phyloP scores from a whole-genome alignment of 495 filamentous ascomycete species.

The Penicillium bialowiezense region DNA sequence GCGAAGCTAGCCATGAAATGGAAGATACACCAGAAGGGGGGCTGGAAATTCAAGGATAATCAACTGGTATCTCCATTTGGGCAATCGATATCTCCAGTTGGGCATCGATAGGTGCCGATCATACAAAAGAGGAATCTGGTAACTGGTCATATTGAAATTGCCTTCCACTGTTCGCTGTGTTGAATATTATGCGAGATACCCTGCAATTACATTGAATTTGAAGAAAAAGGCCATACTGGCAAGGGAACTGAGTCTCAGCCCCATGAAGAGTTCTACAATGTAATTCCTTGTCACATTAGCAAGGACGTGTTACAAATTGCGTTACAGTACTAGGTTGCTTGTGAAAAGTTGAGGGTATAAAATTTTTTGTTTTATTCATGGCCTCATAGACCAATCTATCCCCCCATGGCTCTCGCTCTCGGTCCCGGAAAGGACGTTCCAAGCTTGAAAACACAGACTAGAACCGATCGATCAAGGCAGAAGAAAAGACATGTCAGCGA shows the following conservation, averaged over 20 bases:
- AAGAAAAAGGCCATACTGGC: neutral
- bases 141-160: too few species aligned
- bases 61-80: slow-evolving; percentile 47
- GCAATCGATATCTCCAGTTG: slow-evolving; percentile 48
- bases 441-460: slow-evolving; percentile 11
- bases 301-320: too few species aligned
- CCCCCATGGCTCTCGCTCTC: slow-evolving; percentile 18
- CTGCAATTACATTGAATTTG: neutral
- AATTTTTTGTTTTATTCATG: slow-evolving; percentile 28
- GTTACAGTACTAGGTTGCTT: too few species aligned
- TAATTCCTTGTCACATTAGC: too few species aligned
- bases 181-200: neutral
- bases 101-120: neutral
- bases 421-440: slow-evolving; percentile 5
- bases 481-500: slow-evolving; percentile 8
- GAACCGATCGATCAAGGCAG: slow-evolving; percentile 18
- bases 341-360: slow-evolving; percentile 27
- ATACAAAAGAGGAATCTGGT: too few species aligned
- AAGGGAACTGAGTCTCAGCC: too few species aligned
- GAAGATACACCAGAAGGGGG: slow-evolving; percentile 56
- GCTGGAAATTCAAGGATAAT: slow-evolving; percentile 60
- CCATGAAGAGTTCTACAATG: too few species aligned
- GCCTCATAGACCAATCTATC: slow-evolving; percentile 25
- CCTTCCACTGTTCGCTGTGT: too few species aligned
- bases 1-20: slow-evolving; percentile 63